Evolutionary conservation across 371 early-diverging fungal species (phyloP).

Genomic region (Mortierella sp.): DNA sequence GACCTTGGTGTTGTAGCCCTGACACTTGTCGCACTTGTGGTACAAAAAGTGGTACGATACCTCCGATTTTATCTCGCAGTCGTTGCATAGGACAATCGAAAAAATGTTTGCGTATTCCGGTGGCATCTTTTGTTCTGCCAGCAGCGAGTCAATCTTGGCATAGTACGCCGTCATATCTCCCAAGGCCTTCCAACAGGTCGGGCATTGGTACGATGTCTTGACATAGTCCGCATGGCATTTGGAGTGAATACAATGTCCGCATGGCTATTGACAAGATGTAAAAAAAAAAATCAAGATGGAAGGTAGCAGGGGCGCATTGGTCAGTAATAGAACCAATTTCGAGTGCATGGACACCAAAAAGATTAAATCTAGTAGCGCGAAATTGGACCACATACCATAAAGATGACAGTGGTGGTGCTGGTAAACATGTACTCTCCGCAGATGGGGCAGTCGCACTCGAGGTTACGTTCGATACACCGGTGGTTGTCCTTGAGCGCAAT

Average conservation of each 20-base stretch:
- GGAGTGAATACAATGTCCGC: conserved; percentile 97
- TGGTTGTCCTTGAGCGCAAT: conserved; percentile 82
- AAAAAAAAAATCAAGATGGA: neutral
- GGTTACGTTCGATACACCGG: conserved; percentile 92
- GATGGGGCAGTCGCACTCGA: conserved; percentile 96
- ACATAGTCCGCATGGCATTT: conserved; percentile 88
- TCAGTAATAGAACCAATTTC: neutral
- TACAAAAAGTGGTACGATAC: conserved; percentile 95
- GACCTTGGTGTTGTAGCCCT: conserved; percentile 94
- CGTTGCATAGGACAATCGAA: conserved; percentile 92
- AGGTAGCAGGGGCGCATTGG: neutral
- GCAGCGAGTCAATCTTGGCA: conserved; percentile 83
- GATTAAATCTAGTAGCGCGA: neutral
- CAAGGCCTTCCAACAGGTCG: conserved; percentile 94
- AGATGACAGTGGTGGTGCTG: conserved; percentile 82
- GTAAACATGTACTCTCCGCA: conserved; percentile 98
- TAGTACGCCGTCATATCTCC: conserved; percentile 91
- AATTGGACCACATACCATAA: no score
- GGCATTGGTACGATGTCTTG: conserved; percentile 94
- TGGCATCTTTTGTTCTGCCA: conserved; percentile 92
- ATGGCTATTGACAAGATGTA: conserved; percentile 75
- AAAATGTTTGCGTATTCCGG: conserved; percentile 83
- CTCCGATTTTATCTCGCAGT: conserved; percentile 88
- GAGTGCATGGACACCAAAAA: no score
- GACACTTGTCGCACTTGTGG: conserved; percentile 93